These are phyloP conservation scores for Alternaria postmessia DNA, from an alignment of 2,329 filamentous ascomycete species.

Conservation along the genomic window DNA sequence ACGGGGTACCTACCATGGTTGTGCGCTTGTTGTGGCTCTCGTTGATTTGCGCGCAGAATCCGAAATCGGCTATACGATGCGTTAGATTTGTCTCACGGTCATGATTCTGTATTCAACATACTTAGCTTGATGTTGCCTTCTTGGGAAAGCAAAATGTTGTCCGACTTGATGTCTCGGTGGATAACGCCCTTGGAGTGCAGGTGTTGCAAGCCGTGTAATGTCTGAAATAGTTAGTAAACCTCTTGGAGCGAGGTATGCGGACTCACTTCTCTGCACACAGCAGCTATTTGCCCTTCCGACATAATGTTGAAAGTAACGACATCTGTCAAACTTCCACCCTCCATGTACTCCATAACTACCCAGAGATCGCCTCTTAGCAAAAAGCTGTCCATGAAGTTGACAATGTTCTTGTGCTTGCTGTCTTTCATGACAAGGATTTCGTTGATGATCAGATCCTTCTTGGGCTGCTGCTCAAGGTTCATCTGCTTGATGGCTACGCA, in stretches of 20 bases:
- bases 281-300: conserved; percentile 96
- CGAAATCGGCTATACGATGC: conserved; percentile 79
- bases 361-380: conserved; percentile 88
- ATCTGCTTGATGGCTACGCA: conserved; percentile 99
- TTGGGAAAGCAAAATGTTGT: conserved; percentile 93
- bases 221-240: conserved; percentile 56
- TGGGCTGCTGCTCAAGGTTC: conserved; percentile 97
- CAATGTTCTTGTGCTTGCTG: conserved; percentile 96
- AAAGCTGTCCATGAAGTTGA: conserved; percentile 99
- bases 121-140: conserved; percentile 98
- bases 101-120: conserved; percentile 57
- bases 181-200: conserved; percentile 98
- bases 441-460: conserved; percentile 99
- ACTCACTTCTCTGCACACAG: conserved; percentile 83
- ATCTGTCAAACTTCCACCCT: conserved; percentile 95
- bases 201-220: conserved; percentile 89
- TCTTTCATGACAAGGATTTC: conserved; percentile 99
- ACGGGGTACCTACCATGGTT: conserved; percentile 98
- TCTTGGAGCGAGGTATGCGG: too few species aligned
- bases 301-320: conserved; percentile 99
- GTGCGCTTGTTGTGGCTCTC: conserved; percentile 96
- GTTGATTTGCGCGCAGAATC: conserved; percentile 98
- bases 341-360: conserved; percentile 99
- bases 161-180: conserved; percentile 98
- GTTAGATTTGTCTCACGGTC: conserved; percentile 6